Evolutionary conservation across 345 rosid genomes (phyloP).

Genomic region (Cochlearia excelsa): DNA sequence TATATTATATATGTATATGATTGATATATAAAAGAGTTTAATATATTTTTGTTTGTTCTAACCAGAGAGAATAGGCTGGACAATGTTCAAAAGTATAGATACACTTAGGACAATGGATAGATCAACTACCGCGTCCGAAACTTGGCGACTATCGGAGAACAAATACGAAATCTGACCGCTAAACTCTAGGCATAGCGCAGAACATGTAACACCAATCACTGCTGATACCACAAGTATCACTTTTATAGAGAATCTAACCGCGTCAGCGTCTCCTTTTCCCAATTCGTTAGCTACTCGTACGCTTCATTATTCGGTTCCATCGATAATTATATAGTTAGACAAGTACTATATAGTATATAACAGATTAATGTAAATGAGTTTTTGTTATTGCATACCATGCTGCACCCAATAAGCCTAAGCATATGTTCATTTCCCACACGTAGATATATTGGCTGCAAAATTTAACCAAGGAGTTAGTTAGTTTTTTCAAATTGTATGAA

Average conservation of each 20-base stretch:
- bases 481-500: not conserved
- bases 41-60: not conserved
- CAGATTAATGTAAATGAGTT: not conserved
- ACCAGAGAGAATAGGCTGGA: constrained; percentile 62
- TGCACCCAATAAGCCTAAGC: constrained; percentile 55
- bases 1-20: not conserved
- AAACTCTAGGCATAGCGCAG: constrained; percentile 40
- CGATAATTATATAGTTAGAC: too few relatives aligned
- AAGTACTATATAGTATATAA: too few relatives aligned
- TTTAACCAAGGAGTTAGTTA: not conserved
- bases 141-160: constrained; percentile 40
- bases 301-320: constrained; percentile 36
- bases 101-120: constrained; percentile 59
- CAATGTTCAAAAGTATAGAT: constrained; percentile 58
- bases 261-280: constrained; percentile 55
- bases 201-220: constrained; percentile 42
- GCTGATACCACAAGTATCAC: constrained; percentile 38
- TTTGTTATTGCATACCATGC: too few relatives aligned
- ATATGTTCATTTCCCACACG: constrained; percentile 51
- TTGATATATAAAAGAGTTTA: too few relatives aligned
- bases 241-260: constrained; percentile 52
- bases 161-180: constrained; percentile 41
- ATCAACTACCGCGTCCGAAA: constrained; percentile 43
- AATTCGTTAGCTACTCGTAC: constrained; percentile 70
- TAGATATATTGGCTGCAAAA: constrained; percentile 40